A percentile compares a stretch with the other conserved stretches of the same genome.
These are phyloP conservation scores for Mycena amicta DNA, from an alignment of 768 basidiomycete genomes.

Conservation along the genomic window DNA sequence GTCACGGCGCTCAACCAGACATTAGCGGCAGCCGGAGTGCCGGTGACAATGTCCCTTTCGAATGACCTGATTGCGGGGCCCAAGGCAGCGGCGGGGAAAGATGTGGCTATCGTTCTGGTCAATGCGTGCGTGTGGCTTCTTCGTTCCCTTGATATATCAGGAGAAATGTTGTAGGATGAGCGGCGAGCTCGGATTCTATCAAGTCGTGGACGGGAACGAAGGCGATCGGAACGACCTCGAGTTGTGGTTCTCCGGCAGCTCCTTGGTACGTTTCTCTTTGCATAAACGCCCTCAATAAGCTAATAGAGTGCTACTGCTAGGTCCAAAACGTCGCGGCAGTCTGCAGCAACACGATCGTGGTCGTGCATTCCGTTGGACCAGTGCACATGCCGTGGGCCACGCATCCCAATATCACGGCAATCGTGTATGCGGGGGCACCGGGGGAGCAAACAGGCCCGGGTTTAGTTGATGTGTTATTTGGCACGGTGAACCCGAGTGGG, in stretches of 20 bases:
- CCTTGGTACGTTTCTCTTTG: too few species aligned
- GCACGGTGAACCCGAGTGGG: slow-evolving; percentile 73
- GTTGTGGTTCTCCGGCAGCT: slow-evolving; percentile 59
- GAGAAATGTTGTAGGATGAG: slow-evolving; percentile 45
- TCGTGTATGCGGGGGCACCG: slow-evolving; percentile 55
- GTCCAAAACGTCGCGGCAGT: slow-evolving; percentile 60
- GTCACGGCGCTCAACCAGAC: slow-evolving; percentile 45
- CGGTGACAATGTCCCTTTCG: slow-evolving; percentile 44
- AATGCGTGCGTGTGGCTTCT: slow-evolving; percentile 45
- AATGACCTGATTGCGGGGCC: slow-evolving; percentile 43
- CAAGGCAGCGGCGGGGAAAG: slow-evolving; percentile 47
- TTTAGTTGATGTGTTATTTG: slow-evolving; percentile 78
- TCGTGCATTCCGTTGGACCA: slow-evolving; percentile 79
- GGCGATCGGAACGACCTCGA: slow-evolving; percentile 64
- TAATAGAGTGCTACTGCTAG: too few species aligned
- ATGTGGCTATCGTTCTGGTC: slow-evolving; percentile 63
- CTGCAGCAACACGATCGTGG: slow-evolving; percentile 78
- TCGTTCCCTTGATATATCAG: background rate
- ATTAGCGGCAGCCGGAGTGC: slow-evolving; percentile 41
- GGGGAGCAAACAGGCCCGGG: slow-evolving; percentile 83
- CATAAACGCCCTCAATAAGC: too few species aligned
- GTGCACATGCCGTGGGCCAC: slow-evolving; percentile 74
- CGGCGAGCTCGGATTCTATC: slow-evolving; percentile 57
- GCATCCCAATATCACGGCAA: slow-evolving; percentile 72
- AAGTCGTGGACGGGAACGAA: slow-evolving; percentile 60